Conservation (phyloP, 176 grass and related monocot species). For the Bonia amplexicaulis region DNA sequence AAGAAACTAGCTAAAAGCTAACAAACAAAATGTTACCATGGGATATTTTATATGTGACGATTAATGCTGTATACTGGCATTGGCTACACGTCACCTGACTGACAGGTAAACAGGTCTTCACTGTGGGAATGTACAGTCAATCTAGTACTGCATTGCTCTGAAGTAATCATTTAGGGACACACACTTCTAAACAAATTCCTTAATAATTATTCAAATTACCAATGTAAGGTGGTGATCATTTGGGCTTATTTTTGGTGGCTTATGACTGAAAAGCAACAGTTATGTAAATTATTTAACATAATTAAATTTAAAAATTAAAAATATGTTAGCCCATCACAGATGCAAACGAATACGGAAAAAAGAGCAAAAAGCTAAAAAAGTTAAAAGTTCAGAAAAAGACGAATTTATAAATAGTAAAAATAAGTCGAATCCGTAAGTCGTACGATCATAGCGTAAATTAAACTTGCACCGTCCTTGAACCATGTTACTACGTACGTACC, state of each 20-base stretch:
- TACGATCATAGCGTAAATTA: too few species aligned
- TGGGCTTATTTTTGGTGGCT: too few species aligned
- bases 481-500: background rate
- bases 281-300: too few species aligned
- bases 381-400: too few species aligned
- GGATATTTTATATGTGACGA: constrained; percentile 7
- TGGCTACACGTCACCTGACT: constrained; percentile 29
- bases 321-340: too few species aligned
- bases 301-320: too few species aligned
- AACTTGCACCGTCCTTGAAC: background rate
- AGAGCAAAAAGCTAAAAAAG: too few species aligned
- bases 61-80: constrained; percentile 30
- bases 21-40: constrained; percentile 35
- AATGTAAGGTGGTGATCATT: too few species aligned
- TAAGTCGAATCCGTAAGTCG: too few species aligned
- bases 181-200: background rate
- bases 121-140: constrained; percentile 28
- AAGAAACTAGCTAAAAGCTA: constrained; percentile 12
- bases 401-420: too few species aligned
- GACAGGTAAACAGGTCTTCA: constrained; percentile 44
- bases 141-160: constrained; percentile 5
- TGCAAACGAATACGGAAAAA: too few species aligned
- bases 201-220: background rate
- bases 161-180: background rate
- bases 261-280: too few species aligned